Evolutionary conservation across 176 grass and related monocot genomes (phyloP).

Genomic region (Raddia distichophylla): DNA sequence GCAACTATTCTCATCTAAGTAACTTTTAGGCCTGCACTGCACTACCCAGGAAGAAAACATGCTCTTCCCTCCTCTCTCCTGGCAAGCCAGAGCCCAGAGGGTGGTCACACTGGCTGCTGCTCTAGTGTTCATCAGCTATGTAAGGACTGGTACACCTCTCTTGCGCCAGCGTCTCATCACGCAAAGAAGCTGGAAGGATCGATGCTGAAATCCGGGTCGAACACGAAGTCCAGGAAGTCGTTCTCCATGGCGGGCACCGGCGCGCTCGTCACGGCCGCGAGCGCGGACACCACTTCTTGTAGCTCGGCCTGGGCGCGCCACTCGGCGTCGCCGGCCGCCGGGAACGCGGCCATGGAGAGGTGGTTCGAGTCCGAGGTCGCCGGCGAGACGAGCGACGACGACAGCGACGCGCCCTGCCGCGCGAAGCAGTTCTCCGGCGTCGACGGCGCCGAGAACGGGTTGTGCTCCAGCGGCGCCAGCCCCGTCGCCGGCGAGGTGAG

Average conservation of each 20-base stretch:
- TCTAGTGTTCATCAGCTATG: conserved; percentile 14
- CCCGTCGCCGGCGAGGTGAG: conserved; percentile 39
- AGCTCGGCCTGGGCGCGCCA: conserved; percentile 28
- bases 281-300: conserved; percentile 44
- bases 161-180: conserved; percentile 30
- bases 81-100: conserved; percentile 22
- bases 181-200: conserved; percentile 44
- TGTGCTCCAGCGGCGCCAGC: conserved; percentile 9
- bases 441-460: conserved; percentile 39
- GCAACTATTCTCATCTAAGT: conserved; percentile 17
- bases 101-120: conserved; percentile 22
- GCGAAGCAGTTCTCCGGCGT: conserved; percentile 33
- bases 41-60: conserved; percentile 43
- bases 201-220: conserved; percentile 29
- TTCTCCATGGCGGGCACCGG: conserved; percentile 36
- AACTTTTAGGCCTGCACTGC: conserved; percentile 31
- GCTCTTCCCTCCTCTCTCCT: conserved; percentile 52
- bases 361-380: conserved; percentile 61
- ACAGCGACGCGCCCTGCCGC: conserved; percentile 10
- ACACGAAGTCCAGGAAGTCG: conserved; percentile 5
- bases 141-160: not conserved
- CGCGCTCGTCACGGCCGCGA: conserved; percentile 35
- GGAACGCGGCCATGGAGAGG: conserved; percentile 13
- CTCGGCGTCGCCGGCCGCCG: not conserved
- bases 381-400: conserved; percentile 49